Evolutionary conservation across 768 basidiomycete genomes (phyloP).

Genomic region (Trichaptum fuscoviolaceum): DNA sequence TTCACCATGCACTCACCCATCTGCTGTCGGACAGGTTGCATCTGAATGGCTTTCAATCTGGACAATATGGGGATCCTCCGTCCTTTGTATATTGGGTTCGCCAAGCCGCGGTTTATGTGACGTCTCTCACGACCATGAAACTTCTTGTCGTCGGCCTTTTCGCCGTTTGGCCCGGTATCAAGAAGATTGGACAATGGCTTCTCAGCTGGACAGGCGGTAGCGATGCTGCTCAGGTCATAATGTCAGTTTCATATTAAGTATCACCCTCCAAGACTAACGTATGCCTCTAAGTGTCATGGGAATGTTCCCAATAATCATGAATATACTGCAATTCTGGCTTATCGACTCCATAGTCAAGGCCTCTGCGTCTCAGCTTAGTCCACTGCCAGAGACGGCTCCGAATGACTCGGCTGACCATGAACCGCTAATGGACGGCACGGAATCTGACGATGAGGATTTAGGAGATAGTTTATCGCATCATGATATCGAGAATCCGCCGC

Average conservation of each 20-base stretch:
- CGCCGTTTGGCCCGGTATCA: constrained; percentile 62
- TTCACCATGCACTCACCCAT: constrained; percentile 59
- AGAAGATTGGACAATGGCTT: constrained; percentile 79
- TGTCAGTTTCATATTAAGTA: constrained; percentile 46
- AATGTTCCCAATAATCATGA: constrained; percentile 85
- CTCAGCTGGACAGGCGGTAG: constrained; percentile 71
- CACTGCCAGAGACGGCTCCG: constrained; percentile 32
- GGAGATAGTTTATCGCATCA: constrained; percentile 17
- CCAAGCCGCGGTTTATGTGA: constrained; percentile 78
- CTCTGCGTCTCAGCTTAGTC: constrained; percentile 32
- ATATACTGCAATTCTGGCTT: constrained; percentile 89
- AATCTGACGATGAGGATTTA: constrained; percentile 46
- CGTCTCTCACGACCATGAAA: constrained; percentile 84
- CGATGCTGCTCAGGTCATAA: constrained; percentile 68
- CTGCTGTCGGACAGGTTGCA: constrained; percentile 58
- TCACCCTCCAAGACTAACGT: background rate
- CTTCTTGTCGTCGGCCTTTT: constrained; percentile 78
- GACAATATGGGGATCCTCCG: constrained; percentile 86
- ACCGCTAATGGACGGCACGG: constrained; percentile 52
- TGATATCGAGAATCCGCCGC: constrained; percentile 45
- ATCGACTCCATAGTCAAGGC: constrained; percentile 92
- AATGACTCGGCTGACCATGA: constrained; percentile 42
- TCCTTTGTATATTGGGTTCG: constrained; percentile 65
- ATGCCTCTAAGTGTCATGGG: constrained; percentile 68
- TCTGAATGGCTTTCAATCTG: constrained; percentile 77